These are phyloP conservation scores for Stagonosporopsis tanaceti DNA, from an alignment of 2,329 filamentous ascomycete genomes.

Conservation along the genomic window DNA sequence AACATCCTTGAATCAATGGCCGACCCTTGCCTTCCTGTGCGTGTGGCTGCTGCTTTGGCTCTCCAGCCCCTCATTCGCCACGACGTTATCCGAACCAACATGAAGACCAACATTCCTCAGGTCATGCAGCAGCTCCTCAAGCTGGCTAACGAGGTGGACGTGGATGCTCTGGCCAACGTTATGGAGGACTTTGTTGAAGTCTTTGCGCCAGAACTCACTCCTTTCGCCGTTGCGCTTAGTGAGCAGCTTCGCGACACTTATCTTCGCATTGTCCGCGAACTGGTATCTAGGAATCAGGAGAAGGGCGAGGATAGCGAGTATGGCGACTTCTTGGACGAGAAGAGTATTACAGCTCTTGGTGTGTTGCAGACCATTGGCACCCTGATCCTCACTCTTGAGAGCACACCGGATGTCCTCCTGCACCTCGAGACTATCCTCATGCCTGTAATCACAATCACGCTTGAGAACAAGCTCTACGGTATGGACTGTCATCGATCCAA, in stretches of 20 bases:
- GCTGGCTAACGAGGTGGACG: slow-evolving; percentile 95
- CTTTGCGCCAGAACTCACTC: slow-evolving; percentile 94
- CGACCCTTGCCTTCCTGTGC: slow-evolving; percentile 88
- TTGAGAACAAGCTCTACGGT: slow-evolving; percentile 97
- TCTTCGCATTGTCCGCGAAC: slow-evolving; percentile 87
- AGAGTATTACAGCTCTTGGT: slow-evolving; percentile 96
- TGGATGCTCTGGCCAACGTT: slow-evolving; percentile 95
- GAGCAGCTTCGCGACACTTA: slow-evolving; percentile 97
- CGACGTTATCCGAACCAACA: slow-evolving; percentile 89
- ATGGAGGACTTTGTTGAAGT: slow-evolving; percentile 99
- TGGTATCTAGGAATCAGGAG: slow-evolving; percentile 83
- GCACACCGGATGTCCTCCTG: slow-evolving; percentile 91
- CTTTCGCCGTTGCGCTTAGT: slow-evolving; percentile 93
- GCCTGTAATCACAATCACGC: slow-evolving; percentile 93
- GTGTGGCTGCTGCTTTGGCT: slow-evolving; percentile 91
- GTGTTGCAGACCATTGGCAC: slow-evolving; percentile 98
- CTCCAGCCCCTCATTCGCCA: slow-evolving; percentile 95
- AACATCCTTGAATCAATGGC: slow-evolving; percentile 98
- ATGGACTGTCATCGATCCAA: slow-evolving; percentile 36
- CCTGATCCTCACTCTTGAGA: slow-evolving; percentile 94
- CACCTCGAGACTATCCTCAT: slow-evolving; percentile 96
- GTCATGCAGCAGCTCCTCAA: slow-evolving; percentile 99
- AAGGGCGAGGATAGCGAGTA: slow-evolving; percentile 80
- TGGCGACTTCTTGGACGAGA: slow-evolving; percentile 94
- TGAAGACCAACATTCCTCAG: slow-evolving; percentile 97